Evolutionary conservation across 1,284 basidiomycete species (phyloP), one percentile per base, ranked within the genome.

Genomic region (Amylostereum chailletii): DNA sequence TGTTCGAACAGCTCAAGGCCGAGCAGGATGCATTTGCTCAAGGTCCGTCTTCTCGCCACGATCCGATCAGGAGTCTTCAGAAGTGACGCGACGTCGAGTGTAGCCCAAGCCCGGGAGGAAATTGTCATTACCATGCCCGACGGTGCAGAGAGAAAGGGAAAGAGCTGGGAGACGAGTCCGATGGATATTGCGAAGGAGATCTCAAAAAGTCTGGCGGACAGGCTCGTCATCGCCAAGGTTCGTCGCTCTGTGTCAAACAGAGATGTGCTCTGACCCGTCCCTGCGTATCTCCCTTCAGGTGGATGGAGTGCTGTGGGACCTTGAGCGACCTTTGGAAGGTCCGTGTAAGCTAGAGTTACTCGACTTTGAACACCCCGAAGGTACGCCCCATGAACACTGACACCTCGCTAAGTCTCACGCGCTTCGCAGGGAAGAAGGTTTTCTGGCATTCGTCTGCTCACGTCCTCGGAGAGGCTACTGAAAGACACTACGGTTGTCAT

Each of bases 381-480:
- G 94, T 81, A 60, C 57, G 57, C 40, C 7, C n/a, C 19, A 48
- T 10, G 42, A 39, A 42, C 40, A 27, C n/a, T 29, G 19, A 19
- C 19, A 19, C 19, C 19, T 19, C 19, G 19, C 19, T 19, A 19
- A 19, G 19, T 19, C 19, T 19, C 19, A 51, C 38, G 32, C n/a
- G n/a, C 34, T 29, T n/a, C 38, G 10, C 58, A 89, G 87, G 92
- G 50, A 92, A 95, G 66, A 86, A 86, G 59, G 96, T 99, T 34
- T 99, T 99, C 74, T 99, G 96, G 96, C 96, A 99, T 66, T 98
- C 95, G 29, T 98, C 94, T 8, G 96, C 96, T 0, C 96, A 99
- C 70, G 94, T 99, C 50, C 78, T 99, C n/a, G 96, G 96, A 47
- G 96, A 99, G 71, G 90, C 96, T 42, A 85, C 93, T 42, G 96